Percentiles rank a stretch among this genome's conserved stretches.
phyloP scores from a whole-genome alignment of 2,329 filamentous ascomycete species.

The Monosporascus sp. region DNA sequence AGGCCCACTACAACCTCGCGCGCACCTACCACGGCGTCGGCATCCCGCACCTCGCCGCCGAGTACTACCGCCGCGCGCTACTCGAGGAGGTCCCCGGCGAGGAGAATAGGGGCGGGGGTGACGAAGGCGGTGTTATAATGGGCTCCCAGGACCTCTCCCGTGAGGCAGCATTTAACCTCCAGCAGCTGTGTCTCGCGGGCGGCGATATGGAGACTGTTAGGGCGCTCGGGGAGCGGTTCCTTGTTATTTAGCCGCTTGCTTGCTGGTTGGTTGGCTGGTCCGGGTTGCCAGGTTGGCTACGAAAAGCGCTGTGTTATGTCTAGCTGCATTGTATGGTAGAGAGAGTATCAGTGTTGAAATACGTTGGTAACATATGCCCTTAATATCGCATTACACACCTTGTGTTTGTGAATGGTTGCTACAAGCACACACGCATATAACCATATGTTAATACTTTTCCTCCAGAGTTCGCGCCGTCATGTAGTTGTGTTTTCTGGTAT shows the following conservation, averaged over 20 bases:
- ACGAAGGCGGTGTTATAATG: slow-evolving; percentile 7
- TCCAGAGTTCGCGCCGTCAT: no score
- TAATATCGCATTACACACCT: no score
- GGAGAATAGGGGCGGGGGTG: neutral
- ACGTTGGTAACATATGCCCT: no score
- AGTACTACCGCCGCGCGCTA: slow-evolving; percentile 56
- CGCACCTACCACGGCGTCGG: slow-evolving; percentile 72
- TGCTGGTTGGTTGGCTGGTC: neutral
- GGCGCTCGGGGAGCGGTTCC: slow-evolving; percentile 16
- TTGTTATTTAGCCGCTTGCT: slow-evolving; percentile 7
- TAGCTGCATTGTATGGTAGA: neutral
- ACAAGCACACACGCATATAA: no score
- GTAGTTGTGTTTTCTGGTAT: no score
- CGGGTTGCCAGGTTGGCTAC: no score
- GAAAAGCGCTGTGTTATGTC: neutral
- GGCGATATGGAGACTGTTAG: slow-evolving; percentile 20
- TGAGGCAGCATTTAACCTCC: slow-evolving; percentile 26
- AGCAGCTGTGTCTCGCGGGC: slow-evolving; percentile 23
- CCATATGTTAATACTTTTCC: no score
- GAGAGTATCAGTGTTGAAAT: no score
- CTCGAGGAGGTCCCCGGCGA: slow-evolving; percentile 26
- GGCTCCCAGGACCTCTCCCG: slow-evolving; percentile 17
- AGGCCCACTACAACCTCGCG: slow-evolving; percentile 78
- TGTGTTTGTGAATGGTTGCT: no score
- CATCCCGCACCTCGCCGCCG: slow-evolving; percentile 64